phyloP scores from a whole-genome alignment of 257 asterid species.

The Dorcoceras hygrometricum region DNA sequence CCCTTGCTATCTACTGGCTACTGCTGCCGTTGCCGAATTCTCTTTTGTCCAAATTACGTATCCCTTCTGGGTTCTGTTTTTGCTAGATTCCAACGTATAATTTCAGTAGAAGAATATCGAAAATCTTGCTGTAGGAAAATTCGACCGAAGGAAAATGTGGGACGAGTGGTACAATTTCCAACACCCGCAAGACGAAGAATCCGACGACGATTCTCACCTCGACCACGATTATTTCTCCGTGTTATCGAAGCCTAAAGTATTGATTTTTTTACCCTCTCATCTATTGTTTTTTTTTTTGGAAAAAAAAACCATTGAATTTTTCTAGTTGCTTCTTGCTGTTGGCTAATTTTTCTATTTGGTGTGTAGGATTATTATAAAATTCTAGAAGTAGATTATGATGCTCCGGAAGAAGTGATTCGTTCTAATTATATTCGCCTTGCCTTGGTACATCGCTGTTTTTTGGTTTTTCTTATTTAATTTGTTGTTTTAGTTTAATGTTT shows the following conservation, averaged over 20 bases:
- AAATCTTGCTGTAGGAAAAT: not conserved
- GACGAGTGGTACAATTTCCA: constrained; percentile 57
- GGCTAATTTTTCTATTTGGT: not conserved
- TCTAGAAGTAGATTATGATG: constrained; percentile 84
- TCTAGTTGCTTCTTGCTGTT: not conserved
- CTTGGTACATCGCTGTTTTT: constrained; percentile 45
- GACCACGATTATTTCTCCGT: constrained; percentile 65
- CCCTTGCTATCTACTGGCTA: not conserved
- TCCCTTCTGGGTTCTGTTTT: not conserved
- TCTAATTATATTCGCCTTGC: constrained; percentile 91
- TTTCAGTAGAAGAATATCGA: not conserved
- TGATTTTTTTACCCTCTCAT: not conserved
- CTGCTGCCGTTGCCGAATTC: not conserved
- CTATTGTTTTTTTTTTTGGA: no score
- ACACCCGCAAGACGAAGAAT: constrained; percentile 33
- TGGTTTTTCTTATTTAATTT: not conserved
- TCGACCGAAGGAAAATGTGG: constrained; percentile 43
- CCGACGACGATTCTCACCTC: constrained; percentile 39
- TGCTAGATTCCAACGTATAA: not conserved
- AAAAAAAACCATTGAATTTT: not conserved
- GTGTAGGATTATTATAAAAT: constrained; percentile 79
- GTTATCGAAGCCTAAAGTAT: constrained; percentile 70
- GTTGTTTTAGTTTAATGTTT: not conserved
- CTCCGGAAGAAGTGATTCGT: constrained; percentile 81
- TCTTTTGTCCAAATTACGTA: not conserved